Evolutionary conservation across 2,329 filamentous ascomycete species (phyloP).

Genomic region (Penicillium griseofulvum): DNA sequence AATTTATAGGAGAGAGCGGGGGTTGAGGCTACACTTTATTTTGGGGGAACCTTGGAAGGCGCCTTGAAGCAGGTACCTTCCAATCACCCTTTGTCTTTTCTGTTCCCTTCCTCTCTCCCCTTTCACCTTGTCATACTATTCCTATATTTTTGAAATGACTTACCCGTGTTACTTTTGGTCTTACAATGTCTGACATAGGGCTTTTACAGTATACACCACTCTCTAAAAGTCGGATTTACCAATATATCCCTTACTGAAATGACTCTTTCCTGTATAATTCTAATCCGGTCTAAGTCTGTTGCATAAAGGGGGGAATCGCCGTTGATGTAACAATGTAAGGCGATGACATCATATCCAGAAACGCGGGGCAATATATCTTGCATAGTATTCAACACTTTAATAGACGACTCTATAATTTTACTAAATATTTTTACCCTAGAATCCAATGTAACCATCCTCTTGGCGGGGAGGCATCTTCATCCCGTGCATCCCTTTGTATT

Average conservation of each 20-base stretch:
- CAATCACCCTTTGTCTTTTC: neutral
- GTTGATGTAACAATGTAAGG: neutral
- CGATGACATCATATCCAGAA: constrained; percentile 3
- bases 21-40: neutral
- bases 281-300: neutral
- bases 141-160: neutral
- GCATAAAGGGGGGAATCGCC: neutral
- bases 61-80: constrained; percentile 10
- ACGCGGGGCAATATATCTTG: neutral
- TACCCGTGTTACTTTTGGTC: neutral
- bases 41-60: neutral
- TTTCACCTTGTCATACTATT: neutral
- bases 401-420: neutral
- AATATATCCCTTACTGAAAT: neutral
- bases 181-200: neutral
- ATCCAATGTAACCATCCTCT: constrained; percentile 28
- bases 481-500: constrained; percentile 66
- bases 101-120: neutral
- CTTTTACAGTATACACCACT: neutral
- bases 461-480: constrained; percentile 51
- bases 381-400: neutral
- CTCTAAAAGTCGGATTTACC: neutral
- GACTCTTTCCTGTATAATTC: neutral
- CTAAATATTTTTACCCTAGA: constrained; percentile 13
- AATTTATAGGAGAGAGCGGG: constrained; percentile 1